Base-by-base conservation (phyloP, 2,329 filamentous ascomycete genomes). In the Pyrenophora tritici-repentis region DNA sequence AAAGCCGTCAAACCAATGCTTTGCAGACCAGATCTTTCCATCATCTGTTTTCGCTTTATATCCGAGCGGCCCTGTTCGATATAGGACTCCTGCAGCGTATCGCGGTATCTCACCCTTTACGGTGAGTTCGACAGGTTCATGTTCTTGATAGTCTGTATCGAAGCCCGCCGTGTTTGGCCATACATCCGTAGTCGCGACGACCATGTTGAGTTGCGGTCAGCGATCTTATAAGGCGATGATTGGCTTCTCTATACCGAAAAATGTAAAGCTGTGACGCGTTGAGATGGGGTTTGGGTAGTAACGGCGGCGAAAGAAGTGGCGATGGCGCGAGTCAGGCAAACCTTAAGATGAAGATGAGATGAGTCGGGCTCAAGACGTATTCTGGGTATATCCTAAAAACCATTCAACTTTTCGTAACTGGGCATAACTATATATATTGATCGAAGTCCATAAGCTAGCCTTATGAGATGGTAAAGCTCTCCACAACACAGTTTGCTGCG, bases 1-100 rank as follows among this genome's bases (percentile, higher is more conserved):
- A 51, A 91, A 85, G 5, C 88, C 88, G 67, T 94, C 90, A 60
- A 94, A 94, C 90, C 90, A 94, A 70, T 94, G 89, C 1, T 80
- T 83, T 10, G 86, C 78, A 26, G 79, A 76, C 63, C 86, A 86
- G 0, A 79, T 82, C 12, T 73, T 74, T n/a, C 85, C 84, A 3
- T 78, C 78, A 2, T 82, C 73, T 0, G 83, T 85, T n/a, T 85
- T 78, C 3, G 91, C 74, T 32, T 81, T 81, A 68, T 82, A 83
- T 22, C 82, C 79, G 1, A 89, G 88, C 0, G 89, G 88, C 0
- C 90, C 90, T 0, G 87, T 91, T 6, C 58, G 53, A 35, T 59
- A 93, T 0, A 94, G 78, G 1, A 82, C 79, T 1, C 90, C 90
- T 2, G 87, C 85, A 3, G 84, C 84, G 78, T 88, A 92, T 1